Percentiles rank a stretch among this genome's conserved stretches.
phyloP scores from a whole-genome alignment of 805 yeast genomes.

The Sugiyamaella valdiviana region DNA sequence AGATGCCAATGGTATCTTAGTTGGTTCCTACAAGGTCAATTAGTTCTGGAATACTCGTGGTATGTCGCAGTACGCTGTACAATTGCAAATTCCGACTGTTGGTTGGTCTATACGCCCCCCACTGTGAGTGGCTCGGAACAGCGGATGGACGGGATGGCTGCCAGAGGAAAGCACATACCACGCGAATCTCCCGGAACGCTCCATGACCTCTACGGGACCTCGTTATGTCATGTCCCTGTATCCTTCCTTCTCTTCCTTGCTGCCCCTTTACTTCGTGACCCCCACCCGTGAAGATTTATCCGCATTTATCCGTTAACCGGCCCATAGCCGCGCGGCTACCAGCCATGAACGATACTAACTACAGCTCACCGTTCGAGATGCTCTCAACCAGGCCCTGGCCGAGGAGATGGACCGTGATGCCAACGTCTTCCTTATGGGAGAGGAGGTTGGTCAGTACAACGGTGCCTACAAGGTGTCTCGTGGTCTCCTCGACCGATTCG shows the following conservation, averaged over 20 bases:
- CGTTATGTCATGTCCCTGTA: no score
- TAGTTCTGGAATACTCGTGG: neutral
- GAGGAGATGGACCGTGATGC: constrained; percentile 97
- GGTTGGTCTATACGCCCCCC: no score
- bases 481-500: constrained; percentile 91
- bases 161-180: no score
- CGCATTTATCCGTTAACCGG: neutral
- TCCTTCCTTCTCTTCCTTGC: no score
- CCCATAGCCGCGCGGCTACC: neutral
- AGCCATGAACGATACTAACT: constrained; percentile 5
- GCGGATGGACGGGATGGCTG: no score
- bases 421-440: constrained; percentile 93
- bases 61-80: no score
- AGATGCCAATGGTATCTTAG: neutral
- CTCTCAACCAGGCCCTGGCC: constrained; percentile 87
- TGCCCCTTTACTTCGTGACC: neutral
- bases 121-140: no score
- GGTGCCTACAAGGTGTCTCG: constrained; percentile 98
- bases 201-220: no score
- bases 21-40: neutral
- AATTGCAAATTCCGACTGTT: no score
- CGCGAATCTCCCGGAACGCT: no score
- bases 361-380: constrained; percentile 89
- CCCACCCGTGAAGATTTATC: neutral
- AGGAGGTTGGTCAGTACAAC: constrained; percentile 98